Conservation (phyloP, 331 rosid genomes). For the Acacia pycnantha region DNA sequence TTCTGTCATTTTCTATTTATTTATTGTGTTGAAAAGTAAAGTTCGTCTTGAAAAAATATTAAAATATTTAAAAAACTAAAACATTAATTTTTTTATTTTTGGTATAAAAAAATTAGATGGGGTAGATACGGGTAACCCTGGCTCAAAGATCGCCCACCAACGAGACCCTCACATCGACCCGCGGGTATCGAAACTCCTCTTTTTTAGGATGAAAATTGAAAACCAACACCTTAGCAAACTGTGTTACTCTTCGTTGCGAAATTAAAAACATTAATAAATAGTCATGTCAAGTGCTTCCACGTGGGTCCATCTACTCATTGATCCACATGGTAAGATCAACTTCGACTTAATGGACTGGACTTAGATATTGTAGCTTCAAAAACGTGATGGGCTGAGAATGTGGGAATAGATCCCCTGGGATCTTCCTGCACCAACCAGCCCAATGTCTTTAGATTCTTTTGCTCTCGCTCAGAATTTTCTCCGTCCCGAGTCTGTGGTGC, state of each 20-base stretch:
- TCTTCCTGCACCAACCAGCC: neutral
- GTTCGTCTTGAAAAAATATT: neutral
- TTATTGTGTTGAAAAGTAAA: too few relatives aligned
- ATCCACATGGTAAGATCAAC: neutral
- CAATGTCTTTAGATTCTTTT: slow-evolving; percentile 10
- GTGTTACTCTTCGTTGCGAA: too few relatives aligned
- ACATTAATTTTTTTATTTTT: too few relatives aligned
- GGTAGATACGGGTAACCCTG: too few relatives aligned
- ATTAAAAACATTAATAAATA: neutral
- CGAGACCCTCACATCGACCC: too few relatives aligned
- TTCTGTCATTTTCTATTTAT: too few relatives aligned
- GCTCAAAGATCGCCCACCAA: too few relatives aligned
- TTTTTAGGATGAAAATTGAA: too few relatives aligned
- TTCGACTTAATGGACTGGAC: too few relatives aligned
- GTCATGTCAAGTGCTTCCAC: neutral
- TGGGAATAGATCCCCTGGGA: neutral
- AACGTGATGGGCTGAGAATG: neutral
- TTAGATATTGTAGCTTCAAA: neutral
- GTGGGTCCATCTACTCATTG: neutral
- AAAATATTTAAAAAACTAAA: neutral
- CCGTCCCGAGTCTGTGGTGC: neutral
- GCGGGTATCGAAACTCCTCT: too few relatives aligned
- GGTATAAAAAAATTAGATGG: too few relatives aligned
- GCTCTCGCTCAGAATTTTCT: neutral
- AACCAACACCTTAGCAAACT: too few relatives aligned